Base-by-base conservation (phyloP, 2,329 filamentous ascomycete species). In the Allantophomopsis lycopodina region DNA sequence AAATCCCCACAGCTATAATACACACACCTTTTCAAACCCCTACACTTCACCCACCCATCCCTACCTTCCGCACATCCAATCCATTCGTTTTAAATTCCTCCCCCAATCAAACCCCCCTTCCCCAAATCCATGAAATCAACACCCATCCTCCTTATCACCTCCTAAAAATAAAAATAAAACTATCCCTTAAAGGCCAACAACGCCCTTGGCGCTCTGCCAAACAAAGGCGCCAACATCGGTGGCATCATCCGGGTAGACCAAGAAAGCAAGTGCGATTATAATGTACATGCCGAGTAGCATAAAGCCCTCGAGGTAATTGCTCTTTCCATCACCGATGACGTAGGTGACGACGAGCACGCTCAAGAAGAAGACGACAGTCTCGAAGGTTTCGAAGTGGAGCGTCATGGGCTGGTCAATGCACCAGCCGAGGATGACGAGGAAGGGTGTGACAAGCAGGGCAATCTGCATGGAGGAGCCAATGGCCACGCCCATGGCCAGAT, bases 381-480 rank as follows among this genome's bases (percentile, higher is more conserved):
- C 79, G 51, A 87, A 83, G 2, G 72, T 83, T 63, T 88, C 79
- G 54, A 91, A 91, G 55, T 83, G 80, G 33, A 89, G 68, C 6
- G 80, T 81, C 82, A 87, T 86, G 17, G 75, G 70, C 46, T 75
- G 64, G 40, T 70, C 69, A 48, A 82, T 77, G 43, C 76, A 71
- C 83, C 83, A 89, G 44, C 83, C 83, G 31, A 88, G 67, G 47
- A 89, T 76, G 40, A 89, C 83, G 39, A 89, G 65, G 60, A 83
- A 80, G 0, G 83, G 83, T 1, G 83, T 88, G 36, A 89, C 83
- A 35, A 87, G 76, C 35, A 89, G 67, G 16, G 83, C 83, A 51
- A 89, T 89, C 60, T 89, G 83, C 55, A 89, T 78, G 57, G 79
- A 84, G 43, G 79, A 85, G 35, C 83, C 83, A 52, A 89, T 83